Evolutionary conservation across 345 rosid genomes (phyloP), one percentile per base, ranked within the genome.

Genomic region (Salix suchowensis): DNA sequence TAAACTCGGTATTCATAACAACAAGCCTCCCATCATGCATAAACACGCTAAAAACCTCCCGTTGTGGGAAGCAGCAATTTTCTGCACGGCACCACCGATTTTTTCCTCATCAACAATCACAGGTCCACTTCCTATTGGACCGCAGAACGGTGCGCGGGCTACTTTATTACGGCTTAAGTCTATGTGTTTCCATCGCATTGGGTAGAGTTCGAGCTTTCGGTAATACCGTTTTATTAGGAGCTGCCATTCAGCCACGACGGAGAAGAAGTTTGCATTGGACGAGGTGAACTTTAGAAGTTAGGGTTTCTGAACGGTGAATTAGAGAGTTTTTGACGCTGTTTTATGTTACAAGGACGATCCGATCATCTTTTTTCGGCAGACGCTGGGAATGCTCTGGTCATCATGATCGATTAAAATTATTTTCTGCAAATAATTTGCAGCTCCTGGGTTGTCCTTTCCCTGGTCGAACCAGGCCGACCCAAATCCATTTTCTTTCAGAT

Each of bases 171-270:
- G 97, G 48, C 87, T 81, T 68, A 96, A 84, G 80, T 96, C 99
- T 11, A 96, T 86, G 86, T 92, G 87, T 46, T 86, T 96, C 99
- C 99, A 96, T 75, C 83, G 87, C 96, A 93, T 88, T 62, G 86
- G 87, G 83, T 93, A 93, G 48, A 92, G 87, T 86, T 86, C 97
- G 18, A 91, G 97, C 75, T 96, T 96, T 52, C 99, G 90, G 83
- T 96, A 96, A 85, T 88, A 96, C 7, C 94, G 83, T 65, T 93
- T 88, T 79, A 82, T 81, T 26, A 96, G 96, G 72, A 96, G 94
- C 85, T 92, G 97, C 99, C 99, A 96, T 72, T 96, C 99, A 30
- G 99, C 98, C 69, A 97, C 97, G 36, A 93, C 98, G 8, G 99
- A 88, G 24, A 93, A 94, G 75, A 93, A 94, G 75, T 88, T 93